Conservation (phyloP, 352 stramenopile species). For the Pythium plurisporium region DNA sequence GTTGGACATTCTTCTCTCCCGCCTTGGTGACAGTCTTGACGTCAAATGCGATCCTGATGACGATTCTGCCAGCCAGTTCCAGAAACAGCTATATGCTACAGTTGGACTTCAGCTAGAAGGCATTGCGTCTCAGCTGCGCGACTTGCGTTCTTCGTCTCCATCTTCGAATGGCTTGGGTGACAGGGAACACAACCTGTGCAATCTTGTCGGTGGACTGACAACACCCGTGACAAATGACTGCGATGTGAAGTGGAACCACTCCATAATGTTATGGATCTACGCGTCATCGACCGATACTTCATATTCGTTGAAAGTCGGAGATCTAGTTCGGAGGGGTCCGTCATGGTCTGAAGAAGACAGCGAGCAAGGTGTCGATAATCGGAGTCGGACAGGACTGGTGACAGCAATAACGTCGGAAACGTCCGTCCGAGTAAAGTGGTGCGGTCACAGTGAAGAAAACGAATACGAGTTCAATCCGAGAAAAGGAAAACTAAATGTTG, state of each 20-base stretch:
- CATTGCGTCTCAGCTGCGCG: slow-evolving; percentile 29
- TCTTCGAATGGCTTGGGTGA: neutral
- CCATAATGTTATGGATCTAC: slow-evolving; percentile 76
- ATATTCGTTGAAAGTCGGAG: slow-evolving; percentile 62
- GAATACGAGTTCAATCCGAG: slow-evolving; percentile 58
- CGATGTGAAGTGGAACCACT: slow-evolving; percentile 61
- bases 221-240: slow-evolving; percentile 25
- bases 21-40: slow-evolving; percentile 39
- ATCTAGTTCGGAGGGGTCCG: slow-evolving; percentile 59
- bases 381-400: slow-evolving; percentile 33
- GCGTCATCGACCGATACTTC: slow-evolving; percentile 31
- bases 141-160: neutral
- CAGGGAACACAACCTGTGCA: slow-evolving; percentile 30
- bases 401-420: slow-evolving; percentile 37
- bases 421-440: slow-evolving; percentile 52
- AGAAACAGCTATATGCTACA: slow-evolving; percentile 59
- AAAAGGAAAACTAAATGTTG: slow-evolving; percentile 39
- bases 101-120: slow-evolving; percentile 63
- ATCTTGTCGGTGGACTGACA: slow-evolving; percentile 37
- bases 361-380: neutral
- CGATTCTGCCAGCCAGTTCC: slow-evolving; percentile 44
- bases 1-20: slow-evolving; percentile 53
- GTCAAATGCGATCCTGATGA: slow-evolving; percentile 15
- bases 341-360: slow-evolving; percentile 35
- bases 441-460: slow-evolving; percentile 19